phyloP scores from a whole-genome alignment of 805 yeast genomes.

The Komagataella pseudopastoris region DNA sequence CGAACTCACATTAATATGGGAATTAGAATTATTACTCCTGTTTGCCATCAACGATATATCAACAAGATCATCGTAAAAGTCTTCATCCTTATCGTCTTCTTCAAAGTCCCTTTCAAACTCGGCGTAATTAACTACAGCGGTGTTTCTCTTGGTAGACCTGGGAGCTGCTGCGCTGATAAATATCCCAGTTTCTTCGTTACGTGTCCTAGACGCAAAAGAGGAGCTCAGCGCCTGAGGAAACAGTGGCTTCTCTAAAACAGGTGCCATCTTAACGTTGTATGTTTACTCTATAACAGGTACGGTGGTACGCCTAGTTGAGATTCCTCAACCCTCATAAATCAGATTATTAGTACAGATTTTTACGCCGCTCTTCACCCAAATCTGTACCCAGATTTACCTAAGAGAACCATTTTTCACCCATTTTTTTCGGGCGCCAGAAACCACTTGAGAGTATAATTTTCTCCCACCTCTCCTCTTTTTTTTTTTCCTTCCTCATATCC shows the following conservation, averaged over 20 bases:
- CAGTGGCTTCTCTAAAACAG: slow-evolving; percentile 13
- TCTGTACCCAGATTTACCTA: background rate
- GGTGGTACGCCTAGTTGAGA: background rate
- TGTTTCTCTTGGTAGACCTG: slow-evolving; percentile 61
- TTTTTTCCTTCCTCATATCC: slow-evolving; percentile 6
- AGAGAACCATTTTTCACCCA: slow-evolving; percentile 2
- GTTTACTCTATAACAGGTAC: background rate
- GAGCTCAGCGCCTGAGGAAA: slow-evolving; percentile 75
- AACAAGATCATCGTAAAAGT: slow-evolving; percentile 31
- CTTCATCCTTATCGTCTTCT: slow-evolving; percentile 11
- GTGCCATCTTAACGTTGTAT: slow-evolving; percentile 1
- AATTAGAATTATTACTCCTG: slow-evolving; percentile 5
- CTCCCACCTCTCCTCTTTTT: background rate
- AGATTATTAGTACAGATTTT: background rate
- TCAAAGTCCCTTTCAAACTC: slow-evolving; percentile 53
- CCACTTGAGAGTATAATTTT: background rate
- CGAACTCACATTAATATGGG: slow-evolving; percentile 7
- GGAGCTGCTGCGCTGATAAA: slow-evolving; percentile 36
- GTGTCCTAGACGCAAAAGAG: slow-evolving; percentile 57
- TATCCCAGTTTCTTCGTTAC: slow-evolving; percentile 62
- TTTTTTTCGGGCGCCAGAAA: background rate
- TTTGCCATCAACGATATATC: slow-evolving; percentile 10
- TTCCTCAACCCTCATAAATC: background rate
- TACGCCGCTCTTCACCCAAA: background rate
- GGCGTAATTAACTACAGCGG: slow-evolving; percentile 67